Base-by-base conservation (phyloP, 768 basidiomycete genomes). In the Leucocoprinus leucothites region DNA sequence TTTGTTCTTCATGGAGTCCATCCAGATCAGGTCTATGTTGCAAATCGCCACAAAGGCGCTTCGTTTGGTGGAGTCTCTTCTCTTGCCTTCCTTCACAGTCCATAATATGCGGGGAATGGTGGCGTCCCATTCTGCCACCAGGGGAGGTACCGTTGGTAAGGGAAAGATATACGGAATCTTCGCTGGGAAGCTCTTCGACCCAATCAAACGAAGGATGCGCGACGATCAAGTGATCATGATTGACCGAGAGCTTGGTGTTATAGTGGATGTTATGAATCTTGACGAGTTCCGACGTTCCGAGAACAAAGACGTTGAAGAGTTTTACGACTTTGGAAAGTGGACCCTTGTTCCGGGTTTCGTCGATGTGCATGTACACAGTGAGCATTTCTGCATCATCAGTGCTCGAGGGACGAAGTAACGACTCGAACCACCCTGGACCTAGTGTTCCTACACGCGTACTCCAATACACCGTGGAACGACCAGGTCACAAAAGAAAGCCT, bases 381-480 rank as follows among this genome's bases (percentile, higher is more conserved):
- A 64, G 78, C 65, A 21, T 41, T 35, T 35, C 21, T 16, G n/a
- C 28, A 13, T 19, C n/a, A 13, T 19, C 41, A 42, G 41, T 16
- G 41, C 9, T 19, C 41, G 14, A 19, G 41, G 21, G 14, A 13
- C 6, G 21, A 42, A n/a, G n/a, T n/a, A n/a, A n/a, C n/a, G n/a
- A n/a, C n/a, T n/a, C n/a, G n/a, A 22, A 45, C 21, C 43, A 45
- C 5, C n/a, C 9, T 21, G 5, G 25, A 5, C 7, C 26, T 51
- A 83, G 82, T 86, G 26, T 85, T 86, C 61, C 68, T 86, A 4
- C 84, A 85, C 61, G 72, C 82, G 1, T 87, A 85, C 62, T 62
- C 72, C 3, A 84, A 86, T 65, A 77, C 77, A 3, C 71, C 80
- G 6, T 87, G 85, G 85, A 70, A 73, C 14, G 82, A 85, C 61